Evolutionary conservation across 352 stramenopile species (phyloP), one percentile per base, ranked within the genome.

Genomic region (Globisporangium barbulae): DNA sequence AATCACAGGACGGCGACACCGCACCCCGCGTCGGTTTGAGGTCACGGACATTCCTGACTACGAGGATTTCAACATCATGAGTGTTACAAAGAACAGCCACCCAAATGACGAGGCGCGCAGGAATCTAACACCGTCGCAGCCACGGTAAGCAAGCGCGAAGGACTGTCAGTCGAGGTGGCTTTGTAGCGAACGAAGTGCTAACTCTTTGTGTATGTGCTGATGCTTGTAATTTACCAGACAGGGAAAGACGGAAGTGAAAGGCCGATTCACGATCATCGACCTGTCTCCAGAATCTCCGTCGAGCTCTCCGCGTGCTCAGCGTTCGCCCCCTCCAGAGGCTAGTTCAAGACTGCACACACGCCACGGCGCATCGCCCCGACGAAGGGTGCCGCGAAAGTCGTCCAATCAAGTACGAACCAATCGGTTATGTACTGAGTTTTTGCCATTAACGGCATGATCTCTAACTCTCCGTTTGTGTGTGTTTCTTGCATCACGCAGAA

Each of bases 221-320:
- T 68, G 68, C 31, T 30, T 67, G 19, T 64, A 45, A 28, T 74
- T 53, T 19, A 47, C 62, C 53, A 76, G 76, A 44, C 75, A 81
- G 61, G 73, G 74, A 25, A 91, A 89, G 67, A 93, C 81, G 53
- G 80, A 89, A 59, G 71, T 91, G 17, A 81, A 75, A 68, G 84
- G 84, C 19, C 73, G 84, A n/a, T 93, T 93, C 52, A 93, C 82
- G 21, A 93, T 93, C 72, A 93, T 86, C 17, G 84, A 93, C 60
- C 49, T 90, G 66, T 91, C 84, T 9, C 80, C 84, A 0, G 82
- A 90, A 53, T 88, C 79, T 5, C 71, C 78, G 5, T 62, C 74
- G 49, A 42, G 64, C 35, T 69, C 69, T 28, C 56, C 72, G 1
- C 63, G 50, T 30, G 49, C 41, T 17, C 59, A 59, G 25, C 39